Evolutionary conservation across 345 rosid species (phyloP), one percentile per base, ranked within the genome.

Genomic region (Cardamine resedifolia): DNA sequence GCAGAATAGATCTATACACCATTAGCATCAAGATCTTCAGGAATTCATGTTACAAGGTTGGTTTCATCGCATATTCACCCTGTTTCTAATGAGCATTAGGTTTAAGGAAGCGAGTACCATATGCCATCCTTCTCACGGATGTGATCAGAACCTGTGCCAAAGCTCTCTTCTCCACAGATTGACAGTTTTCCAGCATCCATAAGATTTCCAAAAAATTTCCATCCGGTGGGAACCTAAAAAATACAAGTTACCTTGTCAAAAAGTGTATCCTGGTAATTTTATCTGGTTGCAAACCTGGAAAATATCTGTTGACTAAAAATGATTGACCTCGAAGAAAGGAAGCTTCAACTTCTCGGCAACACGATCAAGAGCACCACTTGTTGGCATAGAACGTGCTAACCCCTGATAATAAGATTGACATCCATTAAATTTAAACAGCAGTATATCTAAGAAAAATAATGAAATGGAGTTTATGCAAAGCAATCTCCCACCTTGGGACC

Each of bases 121-220:
- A 91, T 87, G 75, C 95, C 97, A 85, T 91, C 96, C 82, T 91
- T 95, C 87, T 91, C 99, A 27, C 90, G 91, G 71, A 95, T 82
- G 81, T 95, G 97, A 86, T 91, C 96, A 60, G 99, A 95, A 64
- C 96, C 97, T 36, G 99, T 91, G 74, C 97, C 97, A 66, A 95
- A 95, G 81, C 97, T 91, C 81, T 91, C 99, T 79, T 95, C 97
- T 66, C 97, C 99, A 58, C 96, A 95, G 57, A 91, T 76, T 34
- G 97, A 91, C 86, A 95, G 73, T 79, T 91, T 90, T 75, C 90
- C 96, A 75, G 96, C 90, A 73, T 95, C 99, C 97, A 90, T 89
- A 36, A 94, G 96, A 83, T 91, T 95, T 59, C 99, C 97, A 72
- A 95, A 95, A 78, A 88, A 91, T 61, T 90, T 90, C 99, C 99